Conservation (phyloP, 2,329 filamentous ascomycete genomes). For the Calonectria hawksworthii region DNA sequence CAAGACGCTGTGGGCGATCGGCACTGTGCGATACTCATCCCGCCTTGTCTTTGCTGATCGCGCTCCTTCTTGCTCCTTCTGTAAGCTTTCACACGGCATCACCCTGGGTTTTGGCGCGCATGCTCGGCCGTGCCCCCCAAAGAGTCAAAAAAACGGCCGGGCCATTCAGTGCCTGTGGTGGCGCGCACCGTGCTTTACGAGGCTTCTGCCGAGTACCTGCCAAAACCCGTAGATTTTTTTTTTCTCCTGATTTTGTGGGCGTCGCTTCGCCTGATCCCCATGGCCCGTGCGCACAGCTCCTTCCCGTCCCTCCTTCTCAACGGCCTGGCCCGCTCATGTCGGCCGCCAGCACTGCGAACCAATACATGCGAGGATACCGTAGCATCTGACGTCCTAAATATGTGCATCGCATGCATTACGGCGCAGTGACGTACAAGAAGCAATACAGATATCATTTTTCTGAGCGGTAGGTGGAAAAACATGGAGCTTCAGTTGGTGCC, state of each 20-base stretch:
- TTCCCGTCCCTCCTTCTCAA: constrained; percentile 29
- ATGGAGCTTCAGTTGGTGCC: not conserved
- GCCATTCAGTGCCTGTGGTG: not conserved
- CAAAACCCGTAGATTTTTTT: not conserved
- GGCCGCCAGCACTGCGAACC: not conserved
- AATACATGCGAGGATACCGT: not conserved
- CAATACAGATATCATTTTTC: not conserved
- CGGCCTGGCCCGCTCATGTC: constrained; percentile 1
- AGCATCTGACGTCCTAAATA: not conserved
- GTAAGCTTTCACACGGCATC: constrained; percentile 1
- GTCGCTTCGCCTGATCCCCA: constrained; percentile 33
- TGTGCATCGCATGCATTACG: not conserved
- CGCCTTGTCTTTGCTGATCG: not conserved
- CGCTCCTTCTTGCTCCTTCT: not conserved
- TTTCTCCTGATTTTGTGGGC: constrained; percentile 39
- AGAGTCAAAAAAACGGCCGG: not conserved
- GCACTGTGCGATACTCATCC: not conserved
- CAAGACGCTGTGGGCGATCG: constrained; percentile 2
- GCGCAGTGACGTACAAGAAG: not conserved
- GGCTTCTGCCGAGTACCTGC: not conserved
- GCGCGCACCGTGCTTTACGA: not conserved
- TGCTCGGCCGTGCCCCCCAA: not conserved
- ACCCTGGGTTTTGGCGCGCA: not conserved
- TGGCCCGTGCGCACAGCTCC: constrained; percentile 37
- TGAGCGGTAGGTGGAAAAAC: not conserved